Evolutionary conservation across 306 rosid genomes (phyloP), one percentile per base, ranked within the genome.

Genomic region (Casuarina equisetifolia): DNA sequence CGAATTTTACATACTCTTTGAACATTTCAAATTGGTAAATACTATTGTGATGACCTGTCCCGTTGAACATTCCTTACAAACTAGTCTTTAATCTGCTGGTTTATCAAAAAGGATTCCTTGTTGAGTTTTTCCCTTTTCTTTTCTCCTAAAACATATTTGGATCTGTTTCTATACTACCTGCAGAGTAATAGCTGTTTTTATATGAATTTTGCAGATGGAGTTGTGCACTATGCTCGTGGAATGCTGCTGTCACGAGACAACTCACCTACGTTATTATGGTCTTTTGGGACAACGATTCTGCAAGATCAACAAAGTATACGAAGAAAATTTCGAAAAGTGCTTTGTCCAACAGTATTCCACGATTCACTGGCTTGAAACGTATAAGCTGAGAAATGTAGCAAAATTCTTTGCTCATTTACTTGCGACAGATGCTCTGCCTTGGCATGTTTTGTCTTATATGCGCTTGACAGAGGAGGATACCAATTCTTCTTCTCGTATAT

Each of bases 171-270:
- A 20, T 43, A 42, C 20, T 36, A 40, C 25, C 70, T 55, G 19
- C 49, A 15, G 63, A 66, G 46, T 61, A 13, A 20, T 16, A 44
- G 12, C 20, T 79, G 10, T 78, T 39, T 84, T 74, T 75, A 48
- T 25, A 25, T 39, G 69, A 69, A 67, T 43, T 81, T 79, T 81
- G 76, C 85, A 92, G 96, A 93, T 93, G 92, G 94, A 93, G 78
- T 48, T 91, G 64, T 91, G 94, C 67, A 79, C 84, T 79, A 89
- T 93, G 94, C 90, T 93, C 82, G 80, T 89, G 88, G 94, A 93
- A 84, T 93, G 98, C 80, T 93, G 98, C 89, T 91, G 97, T 70
- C 97, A 93, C 84, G 98, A 91, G 85, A 85, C 93, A 85, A 91
- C 97, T 48, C 89, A 91, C 76, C 94, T 89, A n/a, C 79, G 93